Conservation (phyloP, 1,139 yeast genomes). For the Pichia cactophila region DNA sequence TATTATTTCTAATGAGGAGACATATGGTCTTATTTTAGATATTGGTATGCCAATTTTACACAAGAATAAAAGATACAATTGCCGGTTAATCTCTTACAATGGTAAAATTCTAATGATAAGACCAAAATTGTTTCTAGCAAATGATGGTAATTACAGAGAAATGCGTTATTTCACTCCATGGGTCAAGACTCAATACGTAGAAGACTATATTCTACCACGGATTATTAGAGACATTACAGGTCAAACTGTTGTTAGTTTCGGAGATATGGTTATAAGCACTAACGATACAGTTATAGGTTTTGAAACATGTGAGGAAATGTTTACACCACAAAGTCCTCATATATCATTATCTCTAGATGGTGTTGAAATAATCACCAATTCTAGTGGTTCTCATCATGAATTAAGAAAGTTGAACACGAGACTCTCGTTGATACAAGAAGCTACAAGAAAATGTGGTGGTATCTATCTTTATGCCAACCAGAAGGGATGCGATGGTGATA, state of each 20-base stretch:
- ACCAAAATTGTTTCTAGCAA: constrained; percentile 88
- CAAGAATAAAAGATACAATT: constrained; percentile 81
- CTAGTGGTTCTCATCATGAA: constrained; percentile 96
- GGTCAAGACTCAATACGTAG: constrained; percentile 70
- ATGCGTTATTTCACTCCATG: constrained; percentile 97
- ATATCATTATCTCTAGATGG: constrained; percentile 90
- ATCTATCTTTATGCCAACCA: constrained; percentile 89
- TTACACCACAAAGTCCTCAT: constrained; percentile 95
- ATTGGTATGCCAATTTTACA: constrained; percentile 93
- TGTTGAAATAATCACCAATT: constrained; percentile 90
- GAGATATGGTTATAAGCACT: constrained; percentile 83
- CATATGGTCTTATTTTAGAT: constrained; percentile 74
- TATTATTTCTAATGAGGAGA: constrained; percentile 55
- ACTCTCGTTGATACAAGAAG: constrained; percentile 77
- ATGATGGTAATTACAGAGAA: constrained; percentile 96
- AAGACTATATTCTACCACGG: constrained; percentile 65
- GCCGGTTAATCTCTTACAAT: constrained; percentile 76
- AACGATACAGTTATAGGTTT: constrained; percentile 85
- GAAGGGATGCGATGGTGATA: constrained; percentile 96
- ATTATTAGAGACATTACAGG: constrained; percentile 54
- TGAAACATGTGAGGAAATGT: constrained; percentile 95
- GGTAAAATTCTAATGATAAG: constrained; percentile 76
- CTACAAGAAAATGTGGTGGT: constrained; percentile 95
- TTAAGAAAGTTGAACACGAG: constrained; percentile 81
- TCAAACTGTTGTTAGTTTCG: constrained; percentile 65